Evolutionary conservation across 2,329 filamentous ascomycete genomes (phyloP).

Genomic region (Cryoendolithus antarcticus): DNA sequence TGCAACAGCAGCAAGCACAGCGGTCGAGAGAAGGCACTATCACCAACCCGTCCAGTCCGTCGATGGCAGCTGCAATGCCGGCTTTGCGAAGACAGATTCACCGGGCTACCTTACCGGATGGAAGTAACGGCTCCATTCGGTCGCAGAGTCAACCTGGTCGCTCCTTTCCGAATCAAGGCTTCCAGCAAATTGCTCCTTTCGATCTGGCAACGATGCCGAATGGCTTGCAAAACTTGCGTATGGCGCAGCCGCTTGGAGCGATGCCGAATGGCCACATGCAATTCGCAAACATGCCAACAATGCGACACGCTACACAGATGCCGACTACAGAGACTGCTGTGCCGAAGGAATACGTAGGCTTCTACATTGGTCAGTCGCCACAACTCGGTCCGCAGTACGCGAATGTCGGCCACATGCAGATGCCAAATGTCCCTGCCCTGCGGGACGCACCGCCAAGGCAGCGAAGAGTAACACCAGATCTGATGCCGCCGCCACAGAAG

Average conservation of each 20-base stretch:
- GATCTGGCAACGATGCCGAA: conserved; percentile 18
- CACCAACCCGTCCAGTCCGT: conserved; percentile 38
- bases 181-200: conserved; percentile 27
- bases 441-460: conserved; percentile 29
- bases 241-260: conserved; percentile 14
- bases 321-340: conserved; percentile 21
- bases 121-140: conserved; percentile 26
- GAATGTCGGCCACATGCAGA: conserved; percentile 18
- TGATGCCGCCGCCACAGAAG: conserved; percentile 22
- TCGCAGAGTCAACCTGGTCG: conserved; percentile 40
- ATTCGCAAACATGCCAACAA: conserved; percentile 8
- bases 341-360: conserved; percentile 40
- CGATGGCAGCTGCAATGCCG: conserved; percentile 31
- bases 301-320: conserved; percentile 8
- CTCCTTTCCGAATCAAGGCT: conserved; percentile 27
- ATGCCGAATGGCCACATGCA: conserved; percentile 10
- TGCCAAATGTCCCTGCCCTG: conserved; percentile 23
- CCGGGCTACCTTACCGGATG: conserved; percentile 32
- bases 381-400: conserved; percentile 24
- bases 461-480: conserved; percentile 31
- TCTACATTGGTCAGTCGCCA: conserved; percentile 34
- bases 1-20: conserved; percentile 18
- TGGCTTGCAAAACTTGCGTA: conserved; percentile 19
- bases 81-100: conserved; percentile 31
- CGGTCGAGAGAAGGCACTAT: conserved; percentile 31